Evolutionary conservation across 495 filamentous ascomycete species (phyloP).

Genomic region (Cetradonia linearis): DNA sequence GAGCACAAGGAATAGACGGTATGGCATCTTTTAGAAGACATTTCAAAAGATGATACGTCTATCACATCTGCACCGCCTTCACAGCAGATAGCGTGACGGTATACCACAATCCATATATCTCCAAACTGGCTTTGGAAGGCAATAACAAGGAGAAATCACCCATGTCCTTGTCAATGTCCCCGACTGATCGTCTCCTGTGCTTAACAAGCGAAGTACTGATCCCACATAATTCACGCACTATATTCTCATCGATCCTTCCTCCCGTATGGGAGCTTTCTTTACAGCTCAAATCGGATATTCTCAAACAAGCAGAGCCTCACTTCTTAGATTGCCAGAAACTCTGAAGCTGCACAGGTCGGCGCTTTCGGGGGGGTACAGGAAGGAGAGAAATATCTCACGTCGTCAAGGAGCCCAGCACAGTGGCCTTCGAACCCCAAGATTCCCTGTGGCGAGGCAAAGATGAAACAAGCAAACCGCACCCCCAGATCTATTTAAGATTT

Average conservation of each 20-base stretch:
- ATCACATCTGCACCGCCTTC: neutral
- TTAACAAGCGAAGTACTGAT: neutral
- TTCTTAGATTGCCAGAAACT: neutral
- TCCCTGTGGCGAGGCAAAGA: neutral
- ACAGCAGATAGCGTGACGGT: neutral
- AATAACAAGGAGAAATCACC: neutral
- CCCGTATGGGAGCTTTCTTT: neutral
- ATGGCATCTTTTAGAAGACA: neutral
- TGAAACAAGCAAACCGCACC: slow-evolving; percentile 8
- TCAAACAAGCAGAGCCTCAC: slow-evolving; percentile 4
- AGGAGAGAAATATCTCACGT: slow-evolving; percentile 5
- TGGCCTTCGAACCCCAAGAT: neutral
- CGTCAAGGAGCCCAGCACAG: neutral
- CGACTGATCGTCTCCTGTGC: neutral
- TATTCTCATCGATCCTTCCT: neutral
- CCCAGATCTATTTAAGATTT: slow-evolving; percentile 10
- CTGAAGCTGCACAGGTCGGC: neutral
- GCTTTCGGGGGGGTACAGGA: slow-evolving; percentile 2
- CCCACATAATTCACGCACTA: neutral
- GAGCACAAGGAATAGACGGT: neutral
- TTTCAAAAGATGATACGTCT: neutral
- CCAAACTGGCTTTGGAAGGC: neutral
- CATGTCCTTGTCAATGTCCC: neutral
- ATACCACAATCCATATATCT: neutral
- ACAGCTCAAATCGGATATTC: slow-evolving; percentile 4